These are phyloP conservation scores for Cryphonectria radicalis DNA, from an alignment of 2,329 filamentous ascomycete species.

Conservation along the genomic window DNA sequence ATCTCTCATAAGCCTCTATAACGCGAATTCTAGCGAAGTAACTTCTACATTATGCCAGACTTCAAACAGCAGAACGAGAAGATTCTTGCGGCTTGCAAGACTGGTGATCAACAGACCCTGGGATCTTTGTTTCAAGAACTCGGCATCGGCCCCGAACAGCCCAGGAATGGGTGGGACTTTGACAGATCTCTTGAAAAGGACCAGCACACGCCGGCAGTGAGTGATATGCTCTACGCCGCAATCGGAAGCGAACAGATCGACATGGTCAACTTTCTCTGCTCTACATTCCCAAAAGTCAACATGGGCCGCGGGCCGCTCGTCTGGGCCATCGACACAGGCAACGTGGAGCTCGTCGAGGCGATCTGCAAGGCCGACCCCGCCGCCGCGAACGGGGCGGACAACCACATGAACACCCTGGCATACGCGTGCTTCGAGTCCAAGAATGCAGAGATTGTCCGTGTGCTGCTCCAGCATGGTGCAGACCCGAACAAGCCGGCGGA, in stretches of 20 bases:
- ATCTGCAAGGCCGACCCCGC: neutral
- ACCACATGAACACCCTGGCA: neutral
- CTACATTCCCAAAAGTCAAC: neutral
- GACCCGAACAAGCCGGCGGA: slow-evolving; percentile 2
- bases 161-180: neutral
- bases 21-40: neutral
- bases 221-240: neutral
- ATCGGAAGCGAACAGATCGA: neutral
- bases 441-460: neutral
- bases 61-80: neutral
- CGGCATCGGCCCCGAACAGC: neutral
- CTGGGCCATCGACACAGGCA: neutral
- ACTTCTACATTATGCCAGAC: neutral
- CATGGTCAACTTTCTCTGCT: neutral
- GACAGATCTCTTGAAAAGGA: neutral
- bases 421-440: neutral
- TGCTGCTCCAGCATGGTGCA: neutral
- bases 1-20: neutral
- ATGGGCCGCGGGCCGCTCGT: neutral
- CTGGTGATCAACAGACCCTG: neutral
- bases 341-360: neutral
- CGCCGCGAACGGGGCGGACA: neutral
- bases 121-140: neutral
- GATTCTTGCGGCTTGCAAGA: slow-evolving; percentile 5
- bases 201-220: neutral